These are phyloP conservation scores for Nicotiana noctiflora DNA, from an alignment of 257 asterid species.

Conservation along the genomic window DNA sequence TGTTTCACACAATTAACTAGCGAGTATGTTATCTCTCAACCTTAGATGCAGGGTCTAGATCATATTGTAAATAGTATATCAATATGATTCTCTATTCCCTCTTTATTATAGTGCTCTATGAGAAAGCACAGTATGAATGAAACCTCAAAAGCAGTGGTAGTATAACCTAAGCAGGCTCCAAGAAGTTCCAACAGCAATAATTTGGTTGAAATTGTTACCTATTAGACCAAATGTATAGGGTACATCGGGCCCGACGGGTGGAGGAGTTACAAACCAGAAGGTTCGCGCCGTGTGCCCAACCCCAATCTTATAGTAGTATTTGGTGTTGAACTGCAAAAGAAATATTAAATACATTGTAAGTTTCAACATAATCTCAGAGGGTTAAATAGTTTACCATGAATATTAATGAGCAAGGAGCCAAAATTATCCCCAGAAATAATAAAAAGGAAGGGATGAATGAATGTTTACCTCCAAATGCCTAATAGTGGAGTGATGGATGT, in stretches of 20 bases:
- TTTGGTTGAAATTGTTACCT: conserved; percentile 33
- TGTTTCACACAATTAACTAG: not conserved
- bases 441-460: not conserved
- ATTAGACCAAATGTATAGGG: conserved; percentile 87
- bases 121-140: not conserved
- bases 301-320: conserved; percentile 74
- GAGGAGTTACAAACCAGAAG: conserved; percentile 84
- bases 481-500: conserved; percentile 64
- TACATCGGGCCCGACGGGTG: conserved; percentile 69
- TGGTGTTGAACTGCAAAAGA: conserved; percentile 53
- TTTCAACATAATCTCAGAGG: not conserved
- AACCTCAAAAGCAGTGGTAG: not conserved
- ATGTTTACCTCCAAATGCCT: conserved; percentile 42
- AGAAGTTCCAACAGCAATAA: not conserved
- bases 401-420: not conserved
- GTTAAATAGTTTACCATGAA: not conserved
- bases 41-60: not conserved
- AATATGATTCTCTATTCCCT: not conserved
- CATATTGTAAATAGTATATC: not conserved
- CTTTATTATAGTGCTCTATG: not conserved
- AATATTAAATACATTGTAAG: not conserved
- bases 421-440: not conserved
- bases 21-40: not conserved
- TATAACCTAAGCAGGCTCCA: conserved; percentile 1
- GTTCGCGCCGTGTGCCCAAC: conserved; percentile 40